These are phyloP conservation scores for Mycena galericulata DNA, from an alignment of 768 basidiomycete genomes.

Conservation along the genomic window DNA sequence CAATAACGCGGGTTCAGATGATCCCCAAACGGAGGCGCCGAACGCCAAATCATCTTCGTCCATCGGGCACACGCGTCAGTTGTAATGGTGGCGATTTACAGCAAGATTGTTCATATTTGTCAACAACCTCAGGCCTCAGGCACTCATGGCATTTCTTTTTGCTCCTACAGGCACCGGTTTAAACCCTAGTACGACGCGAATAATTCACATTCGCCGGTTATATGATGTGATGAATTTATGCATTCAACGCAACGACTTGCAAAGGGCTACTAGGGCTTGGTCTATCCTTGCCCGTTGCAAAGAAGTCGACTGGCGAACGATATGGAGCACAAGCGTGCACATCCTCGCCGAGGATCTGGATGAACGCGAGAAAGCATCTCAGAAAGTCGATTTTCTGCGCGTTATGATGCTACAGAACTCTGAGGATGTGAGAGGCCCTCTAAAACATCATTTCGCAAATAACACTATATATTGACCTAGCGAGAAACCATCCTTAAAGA, in stretches of 20 bases:
- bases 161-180: constrained; percentile 57
- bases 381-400: constrained; percentile 70
- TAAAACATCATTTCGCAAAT: constrained; percentile 1
- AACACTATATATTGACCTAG: constrained; percentile 52
- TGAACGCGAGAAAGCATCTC: constrained; percentile 43
- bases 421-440: constrained; percentile 64
- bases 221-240: constrained; percentile 80
- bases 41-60: constrained; percentile 77
- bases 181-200: constrained; percentile 66
- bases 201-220: constrained; percentile 79
- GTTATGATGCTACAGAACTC: constrained; percentile 78
- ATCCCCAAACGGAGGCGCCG: constrained; percentile 81
- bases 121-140: not conserved
- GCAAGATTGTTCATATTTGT: constrained; percentile 1
- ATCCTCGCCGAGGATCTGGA: constrained; percentile 57
- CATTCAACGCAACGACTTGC: constrained; percentile 73
- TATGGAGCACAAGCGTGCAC: constrained; percentile 78
- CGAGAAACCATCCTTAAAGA: constrained; percentile 82
- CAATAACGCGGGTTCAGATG: constrained; percentile 52
- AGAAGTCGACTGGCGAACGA: constrained; percentile 78
- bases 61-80: constrained; percentile 50
- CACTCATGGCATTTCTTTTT: constrained; percentile 67
- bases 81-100: not conserved
- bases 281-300: constrained; percentile 80
- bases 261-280: constrained; percentile 78